Evolutionary conservation across 352 stramenopile genomes (phyloP).

Genomic region (Pythium aristosporum): DNA sequence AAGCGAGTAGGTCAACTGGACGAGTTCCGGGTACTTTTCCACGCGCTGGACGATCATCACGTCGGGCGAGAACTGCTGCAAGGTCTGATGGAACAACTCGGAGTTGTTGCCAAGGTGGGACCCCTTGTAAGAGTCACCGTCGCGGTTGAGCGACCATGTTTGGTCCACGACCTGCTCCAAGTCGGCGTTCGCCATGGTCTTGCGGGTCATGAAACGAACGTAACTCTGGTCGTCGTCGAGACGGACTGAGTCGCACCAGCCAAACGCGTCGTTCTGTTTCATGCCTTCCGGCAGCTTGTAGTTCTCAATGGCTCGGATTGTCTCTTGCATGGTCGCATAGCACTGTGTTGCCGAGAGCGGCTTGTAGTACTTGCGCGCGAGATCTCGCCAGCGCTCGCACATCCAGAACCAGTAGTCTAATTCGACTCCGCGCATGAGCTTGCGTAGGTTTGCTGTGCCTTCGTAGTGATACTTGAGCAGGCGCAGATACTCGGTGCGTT

Average conservation of each 20-base stretch:
- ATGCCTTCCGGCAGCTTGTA: neutral
- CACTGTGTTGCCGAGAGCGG: no score
- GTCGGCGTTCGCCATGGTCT: neutral
- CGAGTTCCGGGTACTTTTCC: slow-evolving; percentile 12
- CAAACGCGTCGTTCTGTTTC: neutral
- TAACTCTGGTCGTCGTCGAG: neutral
- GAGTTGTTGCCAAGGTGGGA: neutral
- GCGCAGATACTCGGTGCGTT: no score
- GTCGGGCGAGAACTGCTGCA: slow-evolving; percentile 15
- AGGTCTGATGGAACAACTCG: slow-evolving; percentile 12
- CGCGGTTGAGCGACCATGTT: neutral
- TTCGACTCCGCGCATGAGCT: neutral
- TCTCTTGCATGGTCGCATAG: neutral
- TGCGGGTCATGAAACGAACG: slow-evolving; percentile 1
- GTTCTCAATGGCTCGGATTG: neutral
- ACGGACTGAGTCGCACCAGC: neutral
- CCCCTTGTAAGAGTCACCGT: neutral
- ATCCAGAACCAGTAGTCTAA: slow-evolving; percentile 10
- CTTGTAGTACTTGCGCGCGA: no score
- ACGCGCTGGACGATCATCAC: slow-evolving; percentile 16
- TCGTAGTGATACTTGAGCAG: no score
- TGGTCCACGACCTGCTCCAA: neutral
- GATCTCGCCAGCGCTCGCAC: slow-evolving; percentile 4
- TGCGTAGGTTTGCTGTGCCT: no score
- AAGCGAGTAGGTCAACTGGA: slow-evolving; percentile 13